Conservation (phyloP, 352 stramenopile genomes). For the Globisporangium uncinulatum region DNA sequence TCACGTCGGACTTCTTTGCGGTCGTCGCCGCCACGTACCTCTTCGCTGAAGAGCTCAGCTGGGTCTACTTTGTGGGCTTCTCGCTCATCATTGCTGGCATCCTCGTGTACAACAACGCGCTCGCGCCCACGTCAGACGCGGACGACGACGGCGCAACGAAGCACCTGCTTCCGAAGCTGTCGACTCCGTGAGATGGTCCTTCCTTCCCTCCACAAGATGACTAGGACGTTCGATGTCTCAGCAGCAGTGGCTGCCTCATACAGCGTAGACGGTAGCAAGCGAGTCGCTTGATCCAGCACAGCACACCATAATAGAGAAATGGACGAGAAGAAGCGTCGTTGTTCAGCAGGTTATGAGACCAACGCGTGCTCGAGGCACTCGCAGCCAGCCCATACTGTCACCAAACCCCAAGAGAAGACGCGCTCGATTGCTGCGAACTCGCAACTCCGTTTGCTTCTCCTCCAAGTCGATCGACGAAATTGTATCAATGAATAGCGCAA, state of each 20-base stretch:
- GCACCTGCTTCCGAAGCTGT: conserved; percentile 7
- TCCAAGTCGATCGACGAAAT: no score
- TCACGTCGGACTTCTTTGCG: conserved; percentile 95
- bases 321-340: conserved; percentile 5
- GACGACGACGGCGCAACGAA: conserved; percentile 25
- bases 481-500: conserved; percentile 4
- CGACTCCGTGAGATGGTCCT: background rate
- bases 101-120: conserved; percentile 65
- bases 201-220: no score
- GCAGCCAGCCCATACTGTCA: no score
- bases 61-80: conserved; percentile 88
- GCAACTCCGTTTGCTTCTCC: no score
- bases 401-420: background rate
- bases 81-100: conserved; percentile 69
- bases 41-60: conserved; percentile 71
- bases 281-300: background rate
- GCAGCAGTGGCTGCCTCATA: no score
- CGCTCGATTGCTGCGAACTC: background rate
- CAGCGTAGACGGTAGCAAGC: no score
- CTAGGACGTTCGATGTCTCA: no score
- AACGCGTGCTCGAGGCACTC: no score
- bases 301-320: background rate
- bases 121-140: conserved; percentile 30
- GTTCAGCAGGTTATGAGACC: conserved; percentile 3
- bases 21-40: conserved; percentile 88